A percentile compares a stretch with the other conserved stretches of the same genome.
These are phyloP conservation scores for Physaria fendleri DNA, from an alignment of 345 rosid genomes.

Conservation along the genomic window DNA sequence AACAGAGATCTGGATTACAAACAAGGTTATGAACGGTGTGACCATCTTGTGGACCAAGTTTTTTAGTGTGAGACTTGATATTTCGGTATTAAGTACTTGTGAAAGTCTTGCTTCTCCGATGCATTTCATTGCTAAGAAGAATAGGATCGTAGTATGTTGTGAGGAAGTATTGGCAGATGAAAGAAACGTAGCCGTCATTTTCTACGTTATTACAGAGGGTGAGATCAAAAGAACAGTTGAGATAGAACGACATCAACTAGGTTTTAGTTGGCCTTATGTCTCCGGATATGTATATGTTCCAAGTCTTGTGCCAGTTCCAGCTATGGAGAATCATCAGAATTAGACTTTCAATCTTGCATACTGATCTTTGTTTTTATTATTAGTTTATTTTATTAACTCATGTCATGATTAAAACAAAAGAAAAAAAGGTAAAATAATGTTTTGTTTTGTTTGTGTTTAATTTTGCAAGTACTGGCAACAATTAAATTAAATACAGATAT, in stretches of 20 bases:
- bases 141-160: neutral
- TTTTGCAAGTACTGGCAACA: too few species aligned
- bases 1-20: conserved; percentile 3
- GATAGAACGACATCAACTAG: neutral
- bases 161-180: conserved; percentile 6
- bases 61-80: neutral
- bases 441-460: too few species aligned
- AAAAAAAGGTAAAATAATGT: too few species aligned
- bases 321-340: neutral
- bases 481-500: too few species aligned
- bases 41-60: conserved; percentile 12
- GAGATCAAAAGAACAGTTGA: neutral
- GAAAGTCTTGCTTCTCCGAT: neutral
- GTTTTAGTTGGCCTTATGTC: conserved; percentile 22
- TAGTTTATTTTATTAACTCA: too few species aligned
- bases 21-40: neutral
- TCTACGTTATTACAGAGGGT: conserved; percentile 5
- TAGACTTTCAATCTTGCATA: too few species aligned
- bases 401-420: too few species aligned
- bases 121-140: conserved; percentile 12
- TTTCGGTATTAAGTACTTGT: neutral
- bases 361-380: too few species aligned
- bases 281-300: conserved; percentile 15
- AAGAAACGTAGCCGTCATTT: neutral
- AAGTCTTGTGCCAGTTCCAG: conserved; percentile 18